Evolutionary conservation across 1,284 basidiomycete species (phyloP).

Genomic region (Apiotrichum akiyoshidainum): DNA sequence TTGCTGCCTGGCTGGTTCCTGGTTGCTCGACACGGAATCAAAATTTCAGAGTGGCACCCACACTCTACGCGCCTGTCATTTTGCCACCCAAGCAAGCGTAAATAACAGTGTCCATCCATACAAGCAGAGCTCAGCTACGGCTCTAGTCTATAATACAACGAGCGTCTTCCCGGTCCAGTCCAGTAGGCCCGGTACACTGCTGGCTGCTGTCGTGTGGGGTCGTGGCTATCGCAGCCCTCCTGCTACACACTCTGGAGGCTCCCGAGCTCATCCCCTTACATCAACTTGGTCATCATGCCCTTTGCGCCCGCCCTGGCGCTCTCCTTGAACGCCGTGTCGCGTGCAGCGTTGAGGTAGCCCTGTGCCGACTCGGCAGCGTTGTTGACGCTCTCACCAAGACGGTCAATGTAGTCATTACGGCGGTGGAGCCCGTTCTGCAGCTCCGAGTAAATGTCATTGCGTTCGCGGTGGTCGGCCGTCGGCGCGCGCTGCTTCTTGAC

Average conservation of each 20-base stretch:
- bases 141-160: background rate
- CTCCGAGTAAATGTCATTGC: slow-evolving; percentile 46
- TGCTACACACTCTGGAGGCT: too few relatives aligned
- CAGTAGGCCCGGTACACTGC: too few relatives aligned
- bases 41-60: background rate
- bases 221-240: too few relatives aligned
- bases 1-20: too few relatives aligned
- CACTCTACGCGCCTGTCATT: too few relatives aligned
- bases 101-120: background rate
- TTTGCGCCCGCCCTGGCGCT: slow-evolving; percentile 44
- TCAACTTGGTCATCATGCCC: slow-evolving; percentile 39
- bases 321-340: slow-evolving; percentile 47
- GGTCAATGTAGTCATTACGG: slow-evolving; percentile 37
- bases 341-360: slow-evolving; percentile 40
- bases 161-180: background rate
- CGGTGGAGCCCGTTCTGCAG: slow-evolving; percentile 39
- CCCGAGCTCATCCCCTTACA: slow-evolving; percentile 12
- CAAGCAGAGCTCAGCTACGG: background rate
- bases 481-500: slow-evolving; percentile 29
- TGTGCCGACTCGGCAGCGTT: slow-evolving; percentile 34
- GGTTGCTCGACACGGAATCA: background rate
- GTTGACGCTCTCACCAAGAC: slow-evolving; percentile 40
- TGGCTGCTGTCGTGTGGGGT: too few relatives aligned
- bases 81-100: background rate
- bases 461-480: slow-evolving; percentile 31